Conservation (phyloP, 2,329 filamentous ascomycete genomes). For the Cercospora zeae-maydis region DNA sequence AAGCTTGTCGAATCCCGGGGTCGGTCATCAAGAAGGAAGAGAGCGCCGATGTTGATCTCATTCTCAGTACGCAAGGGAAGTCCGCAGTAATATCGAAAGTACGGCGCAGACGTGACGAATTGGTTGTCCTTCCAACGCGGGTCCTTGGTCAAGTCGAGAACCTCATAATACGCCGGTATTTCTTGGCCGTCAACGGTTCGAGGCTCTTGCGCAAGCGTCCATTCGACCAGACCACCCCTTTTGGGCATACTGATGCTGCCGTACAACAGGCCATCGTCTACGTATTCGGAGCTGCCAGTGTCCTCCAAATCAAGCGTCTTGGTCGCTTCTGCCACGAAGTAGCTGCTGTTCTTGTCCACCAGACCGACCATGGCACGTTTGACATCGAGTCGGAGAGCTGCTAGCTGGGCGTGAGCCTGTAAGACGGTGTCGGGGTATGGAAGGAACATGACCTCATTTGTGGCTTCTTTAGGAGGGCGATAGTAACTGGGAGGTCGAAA, state of each 20-base stretch:
- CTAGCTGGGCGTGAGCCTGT: constrained; percentile 49
- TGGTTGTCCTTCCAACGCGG: constrained; percentile 31
- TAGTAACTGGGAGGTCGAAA: constrained; percentile 17
- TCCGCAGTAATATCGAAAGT: constrained; percentile 36
- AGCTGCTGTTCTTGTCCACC: constrained; percentile 48
- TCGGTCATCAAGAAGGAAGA: constrained; percentile 57
- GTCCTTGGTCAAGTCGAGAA: constrained; percentile 33
- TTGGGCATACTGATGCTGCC: constrained; percentile 55
- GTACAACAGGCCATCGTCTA: constrained; percentile 36
- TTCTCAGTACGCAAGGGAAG: constrained; percentile 36
- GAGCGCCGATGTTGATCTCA: constrained; percentile 52
- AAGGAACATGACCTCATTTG: constrained; percentile 18
- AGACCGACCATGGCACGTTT: constrained; percentile 52
- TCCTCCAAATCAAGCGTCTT: constrained; percentile 42
- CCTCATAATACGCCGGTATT: constrained; percentile 37
- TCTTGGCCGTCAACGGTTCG: constrained; percentile 24
- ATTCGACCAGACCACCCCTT: constrained; percentile 56
- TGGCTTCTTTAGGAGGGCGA: constrained; percentile 21
- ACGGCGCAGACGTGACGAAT: constrained; percentile 33
- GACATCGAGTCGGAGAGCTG: constrained; percentile 47
- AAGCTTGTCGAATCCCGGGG: constrained; percentile 43
- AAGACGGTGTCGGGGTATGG: constrained; percentile 40
- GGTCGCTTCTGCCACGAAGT: constrained; percentile 53
- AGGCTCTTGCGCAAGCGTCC: constrained; percentile 42
- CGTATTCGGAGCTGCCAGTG: constrained; percentile 21